Conservation (phyloP, 2,329 filamentous ascomycete genomes). For the Byssothecium circinans region DNA sequence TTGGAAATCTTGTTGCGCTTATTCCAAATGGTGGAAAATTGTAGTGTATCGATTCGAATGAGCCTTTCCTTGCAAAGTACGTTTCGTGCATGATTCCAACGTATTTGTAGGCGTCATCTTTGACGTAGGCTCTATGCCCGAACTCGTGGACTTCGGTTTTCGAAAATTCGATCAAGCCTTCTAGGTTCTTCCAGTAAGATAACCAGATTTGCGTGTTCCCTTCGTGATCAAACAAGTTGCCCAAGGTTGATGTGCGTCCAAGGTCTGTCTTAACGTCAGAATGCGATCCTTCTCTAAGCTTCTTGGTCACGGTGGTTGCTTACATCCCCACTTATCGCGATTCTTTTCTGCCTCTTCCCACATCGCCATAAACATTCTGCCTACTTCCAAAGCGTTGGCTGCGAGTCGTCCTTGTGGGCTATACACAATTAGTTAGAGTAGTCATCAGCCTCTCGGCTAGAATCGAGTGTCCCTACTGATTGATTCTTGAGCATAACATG, state of each 20-base stretch:
- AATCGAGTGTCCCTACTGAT: conserved; percentile 1
- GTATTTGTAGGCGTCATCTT: neutral
- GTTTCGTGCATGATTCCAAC: conserved; percentile 5
- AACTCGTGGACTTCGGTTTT: neutral
- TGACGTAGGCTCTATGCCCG: neutral
- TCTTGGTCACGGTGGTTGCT: neutral
- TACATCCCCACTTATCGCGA: conserved; percentile 2
- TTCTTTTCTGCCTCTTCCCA: conserved; percentile 2
- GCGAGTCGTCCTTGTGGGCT: conserved; percentile 2
- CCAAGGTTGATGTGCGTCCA: neutral
- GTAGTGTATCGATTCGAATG: neutral
- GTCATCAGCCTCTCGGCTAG: neutral
- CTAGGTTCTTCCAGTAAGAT: neutral
- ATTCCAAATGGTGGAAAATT: conserved; percentile 6
- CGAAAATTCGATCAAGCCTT: conserved; percentile 1
- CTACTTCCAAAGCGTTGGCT: neutral
- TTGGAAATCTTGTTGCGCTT: neutral
- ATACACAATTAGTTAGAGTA: neutral
- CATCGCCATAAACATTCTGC: conserved; percentile 1
- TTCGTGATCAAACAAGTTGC: neutral
- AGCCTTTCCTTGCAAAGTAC: neutral
- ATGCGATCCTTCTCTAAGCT: neutral
- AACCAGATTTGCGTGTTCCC: conserved; percentile 2
- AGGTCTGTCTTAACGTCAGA: neutral
- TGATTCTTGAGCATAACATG: neutral